These are phyloP conservation scores for Diaporthe aspalathi DNA, from an alignment of 2,329 filamentous ascomycete genomes.

Conservation along the genomic window DNA sequence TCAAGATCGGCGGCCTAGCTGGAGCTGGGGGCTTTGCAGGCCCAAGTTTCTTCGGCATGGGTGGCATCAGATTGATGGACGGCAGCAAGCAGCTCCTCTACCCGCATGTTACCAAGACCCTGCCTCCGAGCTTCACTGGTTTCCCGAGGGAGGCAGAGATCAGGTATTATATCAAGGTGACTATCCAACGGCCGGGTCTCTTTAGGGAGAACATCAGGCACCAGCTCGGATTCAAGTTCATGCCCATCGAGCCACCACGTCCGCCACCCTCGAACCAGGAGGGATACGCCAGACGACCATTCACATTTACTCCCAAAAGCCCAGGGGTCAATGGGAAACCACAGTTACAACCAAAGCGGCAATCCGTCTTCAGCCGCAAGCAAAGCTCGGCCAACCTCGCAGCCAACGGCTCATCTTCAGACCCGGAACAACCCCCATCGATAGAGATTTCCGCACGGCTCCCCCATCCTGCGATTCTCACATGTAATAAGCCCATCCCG, in stretches of 20 bases:
- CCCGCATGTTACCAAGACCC: conserved; percentile 82
- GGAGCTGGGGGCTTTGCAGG: conserved; percentile 64
- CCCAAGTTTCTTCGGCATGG: conserved; percentile 59
- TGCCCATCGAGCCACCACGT: conserved; percentile 91
- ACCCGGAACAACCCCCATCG: conserved; percentile 65
- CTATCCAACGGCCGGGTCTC: conserved; percentile 86
- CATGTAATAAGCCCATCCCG: conserved; percentile 87
- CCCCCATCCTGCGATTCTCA: conserved; percentile 88
- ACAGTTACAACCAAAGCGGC: conserved; percentile 55
- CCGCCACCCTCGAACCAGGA: conserved; percentile 76
- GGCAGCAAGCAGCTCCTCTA: conserved; percentile 72
- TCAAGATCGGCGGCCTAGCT: conserved; percentile 64
- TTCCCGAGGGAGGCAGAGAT: conserved; percentile 91
- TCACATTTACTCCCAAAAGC: conserved; percentile 62
- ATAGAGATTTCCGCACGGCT: conserved; percentile 83
- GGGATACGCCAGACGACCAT: conserved; percentile 82
- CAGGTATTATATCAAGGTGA: conserved; percentile 95
- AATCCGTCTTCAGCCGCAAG: conserved; percentile 47
- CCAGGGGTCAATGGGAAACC: conserved; percentile 43
- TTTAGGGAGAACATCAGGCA: conserved; percentile 90
- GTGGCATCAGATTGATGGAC: conserved; percentile 70
- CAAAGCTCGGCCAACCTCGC: conserved; percentile 18
- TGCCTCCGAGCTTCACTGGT: conserved; percentile 90
- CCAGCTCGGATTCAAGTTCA: conserved; percentile 79
- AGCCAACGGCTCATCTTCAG: conserved; percentile 13